These are phyloP conservation scores for Jatropha podagrica DNA, from an alignment of 441 rosid genomes.

Conservation along the genomic window DNA sequence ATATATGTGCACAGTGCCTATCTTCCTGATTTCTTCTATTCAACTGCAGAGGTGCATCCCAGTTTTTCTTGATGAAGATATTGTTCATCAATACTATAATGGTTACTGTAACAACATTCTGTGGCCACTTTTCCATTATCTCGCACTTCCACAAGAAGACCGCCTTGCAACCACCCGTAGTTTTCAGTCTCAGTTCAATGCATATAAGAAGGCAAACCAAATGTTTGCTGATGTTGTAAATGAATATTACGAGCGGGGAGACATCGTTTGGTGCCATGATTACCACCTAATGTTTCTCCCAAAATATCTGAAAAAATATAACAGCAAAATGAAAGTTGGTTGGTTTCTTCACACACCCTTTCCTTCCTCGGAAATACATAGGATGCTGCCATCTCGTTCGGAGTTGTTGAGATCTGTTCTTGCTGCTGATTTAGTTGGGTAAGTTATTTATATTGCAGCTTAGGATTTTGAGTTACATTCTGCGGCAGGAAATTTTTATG, in stretches of 20 bases:
- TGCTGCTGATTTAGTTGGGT: constrained; percentile 85
- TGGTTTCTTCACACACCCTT: constrained; percentile 92
- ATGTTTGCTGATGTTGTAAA: constrained; percentile 80
- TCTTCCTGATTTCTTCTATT: constrained; percentile 18
- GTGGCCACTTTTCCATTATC: constrained; percentile 84
- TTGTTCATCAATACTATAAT: constrained; percentile 71
- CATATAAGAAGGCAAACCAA: constrained; percentile 75
- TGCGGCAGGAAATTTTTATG: not conserved
- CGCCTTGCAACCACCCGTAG: constrained; percentile 77
- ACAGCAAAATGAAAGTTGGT: constrained; percentile 72
- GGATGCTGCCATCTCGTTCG: constrained; percentile 72
- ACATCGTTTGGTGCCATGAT: constrained; percentile 91
- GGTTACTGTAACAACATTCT: constrained; percentile 79
- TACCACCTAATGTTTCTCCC: constrained; percentile 89
- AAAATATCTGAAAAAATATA: constrained; percentile 58
- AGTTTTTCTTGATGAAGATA: constrained; percentile 73
- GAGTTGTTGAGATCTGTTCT: constrained; percentile 73
- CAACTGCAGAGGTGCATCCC: constrained; percentile 70
- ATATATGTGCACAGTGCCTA: not conserved
- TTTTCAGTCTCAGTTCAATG: constrained; percentile 80
- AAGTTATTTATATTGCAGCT: constrained; percentile 26
- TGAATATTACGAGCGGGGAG: constrained; percentile 64
- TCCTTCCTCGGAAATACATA: constrained; percentile 82
- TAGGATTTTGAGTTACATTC: constrained; percentile 4
- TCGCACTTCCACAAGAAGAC: constrained; percentile 81